Evolutionary conservation across 2,329 filamentous ascomycete species (phyloP), one percentile per base, ranked within the genome.

Genomic region (Neonectria faginata): DNA sequence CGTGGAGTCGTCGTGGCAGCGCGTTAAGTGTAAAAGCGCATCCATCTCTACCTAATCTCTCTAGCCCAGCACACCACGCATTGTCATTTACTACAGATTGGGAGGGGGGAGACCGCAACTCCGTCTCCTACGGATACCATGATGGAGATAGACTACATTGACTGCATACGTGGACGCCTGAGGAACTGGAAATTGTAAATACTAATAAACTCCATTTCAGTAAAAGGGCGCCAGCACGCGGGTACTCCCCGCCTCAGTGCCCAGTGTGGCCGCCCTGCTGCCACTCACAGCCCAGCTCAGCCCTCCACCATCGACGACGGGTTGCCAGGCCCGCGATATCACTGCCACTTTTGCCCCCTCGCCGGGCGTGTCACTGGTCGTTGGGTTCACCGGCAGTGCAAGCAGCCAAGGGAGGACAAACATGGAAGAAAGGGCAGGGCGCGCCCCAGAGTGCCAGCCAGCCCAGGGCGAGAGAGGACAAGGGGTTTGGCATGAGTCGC

Each of bases 21-120:
- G 62, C 62, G 62, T 65, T 54, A 62, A 65, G 62, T 65, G 62
- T 54, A 48, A 39, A 14, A 22, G 36, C 39, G 57, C 39, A 41
- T 18, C 51, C 25, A 6, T 25, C 25, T 25, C 25, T 25, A 25
- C 25, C 51, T 47, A 54, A 54, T 60, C 48, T 27, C 48, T 54
- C 50, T 25, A 36, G n/a, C 18, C 59, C 36, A 51, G 29, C 33
- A 22, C 41, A 25, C 39, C 29, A 18, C 22, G 31, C 20, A 12
- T 20, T 25, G 12, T 39, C 33, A 36, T 36, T 36, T 36, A 36
- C 33, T 52, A 22, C 54, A 7, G 45, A 50, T 27, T 33, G 31
- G 31, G 31, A 10, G 10, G 31, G 29, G 4, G 5, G 12, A 14
- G 18, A 7, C 27, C 31, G 31, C 57, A 52, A 52, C 4, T 18